Evolutionary conservation across 352 stramenopile genomes (phyloP).

Genomic region (Globisporangium okanoganense): DNA sequence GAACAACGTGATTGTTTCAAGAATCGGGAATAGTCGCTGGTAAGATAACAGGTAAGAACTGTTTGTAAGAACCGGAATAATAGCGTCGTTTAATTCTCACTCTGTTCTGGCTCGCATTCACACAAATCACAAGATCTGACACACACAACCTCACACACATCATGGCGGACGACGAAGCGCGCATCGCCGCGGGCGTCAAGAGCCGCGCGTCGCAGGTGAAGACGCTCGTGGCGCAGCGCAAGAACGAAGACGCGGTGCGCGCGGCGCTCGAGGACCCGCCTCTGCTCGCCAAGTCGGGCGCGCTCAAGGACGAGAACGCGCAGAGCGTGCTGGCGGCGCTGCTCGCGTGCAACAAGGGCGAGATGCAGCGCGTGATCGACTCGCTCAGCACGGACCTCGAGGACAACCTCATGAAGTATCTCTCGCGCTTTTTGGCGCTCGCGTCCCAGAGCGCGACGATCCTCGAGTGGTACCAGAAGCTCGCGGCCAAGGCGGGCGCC

Average conservation of each 20-base stretch:
- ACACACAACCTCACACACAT: not conserved
- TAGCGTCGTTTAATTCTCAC: too few relatives aligned
- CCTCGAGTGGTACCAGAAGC: conserved; percentile 88
- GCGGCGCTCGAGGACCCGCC: conserved; percentile 73
- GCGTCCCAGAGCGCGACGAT: conserved; percentile 76
- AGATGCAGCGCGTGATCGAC: conserved; percentile 82
- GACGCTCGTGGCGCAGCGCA: conserved; percentile 65
- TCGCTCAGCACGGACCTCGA: conserved; percentile 60
- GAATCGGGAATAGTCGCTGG: too few relatives aligned
- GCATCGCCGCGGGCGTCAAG: conserved; percentile 51
- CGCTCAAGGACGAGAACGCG: conserved; percentile 70
- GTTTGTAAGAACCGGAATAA: too few relatives aligned
- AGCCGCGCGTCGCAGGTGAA: conserved; percentile 62
- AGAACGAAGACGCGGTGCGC: conserved; percentile 78
- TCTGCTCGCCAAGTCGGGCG: conserved; percentile 53
- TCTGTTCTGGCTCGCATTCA: not conserved
- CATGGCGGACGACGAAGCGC: conserved; percentile 60
- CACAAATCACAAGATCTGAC: not conserved
- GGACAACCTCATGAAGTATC: conserved; percentile 89
- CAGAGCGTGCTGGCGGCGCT: conserved; percentile 74
- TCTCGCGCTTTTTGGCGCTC: conserved; percentile 75
- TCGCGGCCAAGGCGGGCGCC: conserved; percentile 76
- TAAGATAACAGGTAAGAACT: too few relatives aligned
- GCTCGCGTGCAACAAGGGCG: conserved; percentile 83
- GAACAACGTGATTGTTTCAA: too few relatives aligned